These are phyloP conservation scores for Phytophthora sojae DNA, from an alignment of 352 stramenopile species.

Conservation along the genomic window DNA sequence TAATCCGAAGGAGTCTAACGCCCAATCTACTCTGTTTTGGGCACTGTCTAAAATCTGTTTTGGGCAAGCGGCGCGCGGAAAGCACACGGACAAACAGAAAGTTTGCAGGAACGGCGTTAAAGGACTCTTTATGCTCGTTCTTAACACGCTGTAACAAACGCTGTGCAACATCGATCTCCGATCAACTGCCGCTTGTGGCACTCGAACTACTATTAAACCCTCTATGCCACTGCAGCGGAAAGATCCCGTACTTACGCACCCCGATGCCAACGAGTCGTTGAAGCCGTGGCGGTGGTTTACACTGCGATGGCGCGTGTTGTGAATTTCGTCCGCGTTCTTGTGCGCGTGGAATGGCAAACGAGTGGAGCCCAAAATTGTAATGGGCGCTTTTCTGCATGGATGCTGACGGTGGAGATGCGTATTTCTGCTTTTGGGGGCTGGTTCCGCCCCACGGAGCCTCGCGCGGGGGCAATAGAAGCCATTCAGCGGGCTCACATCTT, in stretches of 20 bases:
- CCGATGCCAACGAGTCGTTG: too few species aligned
- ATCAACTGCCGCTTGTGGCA: too few species aligned
- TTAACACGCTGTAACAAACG: not conserved
- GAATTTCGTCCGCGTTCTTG: not conserved
- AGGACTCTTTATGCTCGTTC: not conserved
- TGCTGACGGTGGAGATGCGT: slow-evolving; percentile 12
- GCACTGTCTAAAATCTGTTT: not conserved
- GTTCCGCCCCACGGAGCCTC: slow-evolving; percentile 1
- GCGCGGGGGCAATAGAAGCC: slow-evolving; percentile 16
- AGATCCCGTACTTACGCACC: too few species aligned
- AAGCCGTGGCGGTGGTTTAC: too few species aligned
- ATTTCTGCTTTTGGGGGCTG: slow-evolving; percentile 22
- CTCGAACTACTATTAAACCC: too few species aligned
- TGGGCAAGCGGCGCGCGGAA: not conserved
- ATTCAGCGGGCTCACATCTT: slow-evolving; percentile 10
- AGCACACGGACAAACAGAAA: not conserved
- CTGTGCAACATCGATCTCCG: not conserved
- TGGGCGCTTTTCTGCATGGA: slow-evolving; percentile 16
- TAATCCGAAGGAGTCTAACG: slow-evolving; percentile 31
- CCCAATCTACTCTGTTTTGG: slow-evolving; percentile 12
- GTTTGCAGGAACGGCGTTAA: not conserved
- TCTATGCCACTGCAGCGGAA: too few species aligned
- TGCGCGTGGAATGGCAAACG: not conserved
- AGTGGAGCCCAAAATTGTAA: too few species aligned
- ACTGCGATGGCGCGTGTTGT: not conserved